phyloP scores from a whole-genome alignment of 768 basidiomycete genomes.

The Tulasnella sp. region DNA sequence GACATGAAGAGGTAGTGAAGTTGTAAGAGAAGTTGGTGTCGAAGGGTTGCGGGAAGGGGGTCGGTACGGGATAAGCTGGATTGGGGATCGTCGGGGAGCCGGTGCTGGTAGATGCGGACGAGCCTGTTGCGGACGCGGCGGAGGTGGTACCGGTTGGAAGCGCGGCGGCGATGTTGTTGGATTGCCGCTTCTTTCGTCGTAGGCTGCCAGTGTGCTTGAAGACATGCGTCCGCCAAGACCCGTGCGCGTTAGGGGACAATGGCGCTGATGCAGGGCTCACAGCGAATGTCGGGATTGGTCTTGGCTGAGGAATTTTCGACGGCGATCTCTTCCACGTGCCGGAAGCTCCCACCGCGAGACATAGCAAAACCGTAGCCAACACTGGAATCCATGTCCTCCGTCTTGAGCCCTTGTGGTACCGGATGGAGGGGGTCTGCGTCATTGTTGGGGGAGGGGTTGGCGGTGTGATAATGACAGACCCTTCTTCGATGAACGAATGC shows the following conservation, averaged over 20 bases:
- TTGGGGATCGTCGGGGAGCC: slow-evolving; percentile 8
- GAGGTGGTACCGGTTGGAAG: neutral
- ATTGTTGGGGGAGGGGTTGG: neutral
- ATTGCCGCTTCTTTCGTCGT: neutral
- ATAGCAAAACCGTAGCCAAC: too few species aligned
- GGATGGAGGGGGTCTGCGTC: too few species aligned
- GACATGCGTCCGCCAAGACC: neutral
- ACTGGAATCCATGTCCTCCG: too few species aligned
- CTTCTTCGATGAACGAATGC: neutral
- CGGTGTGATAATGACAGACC: neutral
- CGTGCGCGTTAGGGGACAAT: neutral
- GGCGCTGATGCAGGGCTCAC: too few species aligned
- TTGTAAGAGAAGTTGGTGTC: slow-evolving; percentile 26
- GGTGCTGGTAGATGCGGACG: neutral
- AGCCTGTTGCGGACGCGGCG: neutral
- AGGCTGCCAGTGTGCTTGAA: neutral
- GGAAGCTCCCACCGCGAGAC: too few species aligned
- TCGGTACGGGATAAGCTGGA: slow-evolving; percentile 12
- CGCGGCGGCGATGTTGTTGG: neutral
- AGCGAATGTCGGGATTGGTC: too few species aligned
- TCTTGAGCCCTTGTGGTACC: too few species aligned
- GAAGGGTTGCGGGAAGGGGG: slow-evolving; percentile 20
- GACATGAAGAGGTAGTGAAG: slow-evolving; percentile 25
- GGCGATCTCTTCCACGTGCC: too few species aligned
- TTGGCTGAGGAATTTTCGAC: too few species aligned